Conservation (phyloP, 495 filamentous ascomycete species). For the Articulospora tetracladia region DNA sequence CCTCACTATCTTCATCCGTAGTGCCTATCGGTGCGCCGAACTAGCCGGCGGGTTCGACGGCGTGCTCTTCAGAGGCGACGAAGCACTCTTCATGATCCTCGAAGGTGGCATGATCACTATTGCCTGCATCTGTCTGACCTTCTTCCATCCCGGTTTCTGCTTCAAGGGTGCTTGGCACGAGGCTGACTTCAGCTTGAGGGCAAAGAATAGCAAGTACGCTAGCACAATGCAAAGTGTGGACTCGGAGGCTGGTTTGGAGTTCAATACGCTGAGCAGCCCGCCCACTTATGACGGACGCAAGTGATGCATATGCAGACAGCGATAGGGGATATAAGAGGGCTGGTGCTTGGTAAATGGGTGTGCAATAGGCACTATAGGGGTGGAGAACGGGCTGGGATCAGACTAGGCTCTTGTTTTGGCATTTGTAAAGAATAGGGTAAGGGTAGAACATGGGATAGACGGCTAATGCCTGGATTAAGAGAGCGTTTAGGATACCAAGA, state of each 20-base stretch:
- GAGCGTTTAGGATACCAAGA: no score
- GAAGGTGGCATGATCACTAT: slow-evolving; percentile 68
- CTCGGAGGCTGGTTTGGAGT: neutral
- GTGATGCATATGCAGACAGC: no score
- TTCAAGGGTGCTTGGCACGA: slow-evolving; percentile 28
- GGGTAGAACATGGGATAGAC: no score
- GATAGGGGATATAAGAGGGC: no score
- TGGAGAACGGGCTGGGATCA: no score
- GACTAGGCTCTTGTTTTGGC: no score
- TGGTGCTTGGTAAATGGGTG: no score
- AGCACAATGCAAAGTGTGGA: neutral
- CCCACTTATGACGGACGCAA: neutral
- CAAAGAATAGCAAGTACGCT: slow-evolving; percentile 5
- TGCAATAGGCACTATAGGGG: no score
- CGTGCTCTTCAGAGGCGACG: slow-evolving; percentile 42
- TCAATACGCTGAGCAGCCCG: neutral
- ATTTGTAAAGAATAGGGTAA: no score
- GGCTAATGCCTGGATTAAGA: no score
- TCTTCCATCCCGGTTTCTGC: slow-evolving; percentile 56
- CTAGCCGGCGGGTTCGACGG: slow-evolving; percentile 33
- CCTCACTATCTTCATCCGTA: slow-evolving; percentile 32
- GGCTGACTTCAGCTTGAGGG: slow-evolving; percentile 17
- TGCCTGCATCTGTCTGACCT: slow-evolving; percentile 41
- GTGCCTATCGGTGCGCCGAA: slow-evolving; percentile 33
- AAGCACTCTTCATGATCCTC: slow-evolving; percentile 63